These are phyloP conservation scores for Euphorbia pulcherrima DNA, from an alignment of 345 rosid species.

Conservation along the genomic window DNA sequence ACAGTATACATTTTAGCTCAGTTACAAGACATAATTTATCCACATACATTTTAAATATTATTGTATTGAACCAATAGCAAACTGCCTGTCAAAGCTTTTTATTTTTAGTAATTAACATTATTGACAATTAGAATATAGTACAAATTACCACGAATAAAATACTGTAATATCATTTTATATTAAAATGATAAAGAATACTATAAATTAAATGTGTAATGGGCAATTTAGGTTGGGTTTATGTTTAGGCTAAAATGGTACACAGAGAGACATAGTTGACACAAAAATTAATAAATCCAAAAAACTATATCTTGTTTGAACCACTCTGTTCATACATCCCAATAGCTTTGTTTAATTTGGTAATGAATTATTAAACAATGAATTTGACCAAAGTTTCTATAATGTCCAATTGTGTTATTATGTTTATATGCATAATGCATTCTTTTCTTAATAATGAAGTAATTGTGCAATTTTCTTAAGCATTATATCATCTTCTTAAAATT, in stretches of 20 bases:
- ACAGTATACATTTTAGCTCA: too few species aligned
- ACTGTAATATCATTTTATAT: too few species aligned
- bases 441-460: background rate
- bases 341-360: background rate
- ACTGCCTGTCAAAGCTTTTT: too few species aligned
- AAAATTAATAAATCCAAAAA: background rate
- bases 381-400: conserved; percentile 8
- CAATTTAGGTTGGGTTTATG: background rate
- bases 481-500: background rate
- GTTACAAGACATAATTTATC: too few species aligned
- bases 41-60: too few species aligned
- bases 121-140: background rate
- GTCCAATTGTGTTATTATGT: background rate
- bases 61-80: too few species aligned
- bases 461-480: background rate
- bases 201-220: background rate
- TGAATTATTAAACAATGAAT: conserved; percentile 3
- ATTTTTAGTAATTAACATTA: too few species aligned
- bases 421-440: background rate
- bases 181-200: background rate
- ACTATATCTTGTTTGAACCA: conserved; percentile 2
- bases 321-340: conserved; percentile 6
- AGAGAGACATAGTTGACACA: background rate
- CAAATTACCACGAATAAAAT: too few species aligned
- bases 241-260: conserved; percentile 2